Evolutionary conservation across 352 stramenopile species (phyloP).

Genomic region (Plasmopara viticola): DNA sequence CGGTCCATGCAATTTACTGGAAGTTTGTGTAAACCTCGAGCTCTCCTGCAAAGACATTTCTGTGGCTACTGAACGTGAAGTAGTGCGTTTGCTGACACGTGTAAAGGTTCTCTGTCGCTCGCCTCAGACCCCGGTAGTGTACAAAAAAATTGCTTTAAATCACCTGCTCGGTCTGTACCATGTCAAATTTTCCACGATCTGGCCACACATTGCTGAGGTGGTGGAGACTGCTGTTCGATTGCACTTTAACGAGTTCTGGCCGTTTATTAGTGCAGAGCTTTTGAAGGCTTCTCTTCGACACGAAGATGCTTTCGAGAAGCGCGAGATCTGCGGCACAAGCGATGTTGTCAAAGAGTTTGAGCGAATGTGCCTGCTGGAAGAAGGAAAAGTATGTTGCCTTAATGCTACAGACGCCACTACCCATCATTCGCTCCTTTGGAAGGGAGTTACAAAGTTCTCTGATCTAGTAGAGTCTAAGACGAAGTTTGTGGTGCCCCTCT

Average conservation of each 20-base stretch:
- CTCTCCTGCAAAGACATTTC: slow-evolving; percentile 38
- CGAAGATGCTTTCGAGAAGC: slow-evolving; percentile 21
- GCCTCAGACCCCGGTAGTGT: slow-evolving; percentile 60
- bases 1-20: slow-evolving; percentile 61
- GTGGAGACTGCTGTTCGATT: slow-evolving; percentile 47
- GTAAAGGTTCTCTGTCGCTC: slow-evolving; percentile 74
- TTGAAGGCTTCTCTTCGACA: slow-evolving; percentile 37
- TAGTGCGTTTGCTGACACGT: slow-evolving; percentile 70
- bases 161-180: slow-evolving; percentile 81
- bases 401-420: slow-evolving; percentile 60
- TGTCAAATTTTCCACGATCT: slow-evolving; percentile 86
- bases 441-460: slow-evolving; percentile 62
- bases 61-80: slow-evolving; percentile 78
- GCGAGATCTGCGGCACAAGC: slow-evolving; percentile 4
- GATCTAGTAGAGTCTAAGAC: slow-evolving; percentile 79
- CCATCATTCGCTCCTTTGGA: slow-evolving; percentile 79
- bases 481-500: slow-evolving; percentile 84
- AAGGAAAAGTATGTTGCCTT: slow-evolving; percentile 31
- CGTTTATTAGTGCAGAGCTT: slow-evolving; percentile 48
- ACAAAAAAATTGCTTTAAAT: slow-evolving; percentile 72
- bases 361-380: slow-evolving; percentile 49
- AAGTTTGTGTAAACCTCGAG: slow-evolving; percentile 65
- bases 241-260: slow-evolving; percentile 65
- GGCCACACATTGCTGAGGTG: slow-evolving; percentile 68
- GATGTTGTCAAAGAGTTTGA: slow-evolving; percentile 37